These are phyloP conservation scores for Euphorbia corollata DNA, from an alignment of 441 rosid genomes.

Conservation along the genomic window DNA sequence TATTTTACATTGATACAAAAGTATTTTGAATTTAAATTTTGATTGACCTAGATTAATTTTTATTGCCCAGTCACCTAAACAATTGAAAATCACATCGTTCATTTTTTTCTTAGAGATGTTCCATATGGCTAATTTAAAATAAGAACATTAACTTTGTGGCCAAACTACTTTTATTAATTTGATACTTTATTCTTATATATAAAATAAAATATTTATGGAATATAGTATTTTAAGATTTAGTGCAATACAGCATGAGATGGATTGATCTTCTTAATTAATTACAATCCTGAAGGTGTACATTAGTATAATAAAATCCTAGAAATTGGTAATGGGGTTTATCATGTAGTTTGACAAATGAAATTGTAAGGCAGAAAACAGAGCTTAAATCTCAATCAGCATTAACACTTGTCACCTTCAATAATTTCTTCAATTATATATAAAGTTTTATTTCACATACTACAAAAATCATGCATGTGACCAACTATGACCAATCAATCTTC, in stretches of 20 bases:
- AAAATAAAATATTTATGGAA: too few species aligned
- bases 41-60: too few species aligned
- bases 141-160: too few species aligned
- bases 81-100: too few species aligned
- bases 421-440: background rate
- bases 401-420: conserved; percentile 6
- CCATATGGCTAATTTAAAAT: too few species aligned
- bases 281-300: background rate
- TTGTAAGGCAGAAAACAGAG: background rate
- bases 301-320: background rate
- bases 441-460: background rate
- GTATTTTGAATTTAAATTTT: too few species aligned
- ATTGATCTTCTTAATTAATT: too few species aligned
- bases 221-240: too few species aligned
- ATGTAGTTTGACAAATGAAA: background rate
- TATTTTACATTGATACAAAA: too few species aligned
- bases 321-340: background rate
- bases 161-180: too few species aligned
- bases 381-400: background rate
- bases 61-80: background rate
- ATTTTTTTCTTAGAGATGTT: too few species aligned
- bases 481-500: background rate
- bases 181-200: too few species aligned
- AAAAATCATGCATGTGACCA: conserved; percentile 7
- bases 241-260: background rate